These are phyloP conservation scores for Starmerella lactis-condensi DNA, from an alignment of 805 yeast species.

Conservation along the genomic window DNA sequence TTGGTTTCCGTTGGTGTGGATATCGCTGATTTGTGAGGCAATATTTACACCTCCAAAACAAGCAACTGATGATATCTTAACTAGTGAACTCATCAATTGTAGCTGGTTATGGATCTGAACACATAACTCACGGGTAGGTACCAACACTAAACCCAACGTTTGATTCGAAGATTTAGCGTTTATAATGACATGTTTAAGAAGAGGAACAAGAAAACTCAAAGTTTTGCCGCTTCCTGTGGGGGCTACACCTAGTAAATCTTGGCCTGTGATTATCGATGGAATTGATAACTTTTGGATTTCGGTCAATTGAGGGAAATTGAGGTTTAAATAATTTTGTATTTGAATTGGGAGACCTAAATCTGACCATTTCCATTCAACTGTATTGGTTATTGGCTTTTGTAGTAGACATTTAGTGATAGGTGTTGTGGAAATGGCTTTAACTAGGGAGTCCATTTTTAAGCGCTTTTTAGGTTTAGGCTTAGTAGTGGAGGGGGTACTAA, in stretches of 20 bases:
- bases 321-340: too few species aligned
- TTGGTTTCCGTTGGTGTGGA: slow-evolving; percentile 54
- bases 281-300: slow-evolving; percentile 83
- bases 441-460: too few species aligned
- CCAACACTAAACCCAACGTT: slow-evolving; percentile 40
- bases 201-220: slow-evolving; percentile 64
- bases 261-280: slow-evolving; percentile 77
- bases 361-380: too few species aligned
- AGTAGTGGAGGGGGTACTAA: too few species aligned
- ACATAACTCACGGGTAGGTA: slow-evolving; percentile 89
- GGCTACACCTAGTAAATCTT: slow-evolving; percentile 84
- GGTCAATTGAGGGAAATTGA: too few species aligned
- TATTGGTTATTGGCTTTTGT: too few species aligned
- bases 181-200: slow-evolving; percentile 66
- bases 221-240: slow-evolving; percentile 97
- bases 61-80: slow-evolving; percentile 44
- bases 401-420: too few species aligned
- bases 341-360: too few species aligned
- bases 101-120: slow-evolving; percentile 61
- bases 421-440: too few species aligned
- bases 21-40: slow-evolving; percentile 58
- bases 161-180: slow-evolving; percentile 26
- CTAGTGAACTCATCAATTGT: slow-evolving; percentile 27
- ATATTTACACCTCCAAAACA: slow-evolving; percentile 80
- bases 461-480: too few species aligned